These are phyloP conservation scores for Yamadazyma trypodendri DNA, from an alignment of 1,139 yeast genomes.

Conservation along the genomic window DNA sequence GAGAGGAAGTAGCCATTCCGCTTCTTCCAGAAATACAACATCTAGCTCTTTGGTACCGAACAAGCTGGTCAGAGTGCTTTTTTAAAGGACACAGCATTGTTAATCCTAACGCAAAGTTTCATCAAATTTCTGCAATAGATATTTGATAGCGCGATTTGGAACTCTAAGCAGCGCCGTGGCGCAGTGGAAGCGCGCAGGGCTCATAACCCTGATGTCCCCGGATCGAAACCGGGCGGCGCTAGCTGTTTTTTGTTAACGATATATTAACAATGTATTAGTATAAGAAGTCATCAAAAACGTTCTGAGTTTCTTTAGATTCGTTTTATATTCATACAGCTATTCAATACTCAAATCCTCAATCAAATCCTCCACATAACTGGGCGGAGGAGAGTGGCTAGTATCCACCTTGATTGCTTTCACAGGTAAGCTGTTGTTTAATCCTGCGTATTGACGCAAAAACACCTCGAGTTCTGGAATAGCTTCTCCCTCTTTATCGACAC, in stretches of 20 bases:
- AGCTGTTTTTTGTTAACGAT: constrained; percentile 38
- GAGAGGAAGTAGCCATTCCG: too few relatives aligned
- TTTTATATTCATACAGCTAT: too few relatives aligned
- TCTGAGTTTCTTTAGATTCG: too few relatives aligned
- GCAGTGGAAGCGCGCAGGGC: constrained; percentile 99
- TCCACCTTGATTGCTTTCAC: constrained; percentile 7
- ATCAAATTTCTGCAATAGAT: too few relatives aligned
- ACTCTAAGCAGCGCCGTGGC: constrained; percentile 69
- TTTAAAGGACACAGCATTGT: too few relatives aligned
- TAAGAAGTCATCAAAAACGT: too few relatives aligned
- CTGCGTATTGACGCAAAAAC: constrained; percentile 7
- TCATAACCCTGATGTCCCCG: constrained; percentile 99
- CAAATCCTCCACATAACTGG: constrained; percentile 2
- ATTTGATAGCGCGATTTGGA: too few relatives aligned
- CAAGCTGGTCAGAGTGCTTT: too few relatives aligned
- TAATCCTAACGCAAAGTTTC: too few relatives aligned
- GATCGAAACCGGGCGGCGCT: constrained; percentile 99
- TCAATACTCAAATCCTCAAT: constrained; percentile 2
- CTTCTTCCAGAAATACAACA: too few relatives aligned
- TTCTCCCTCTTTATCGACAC: background rate
- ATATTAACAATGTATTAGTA: too few relatives aligned
- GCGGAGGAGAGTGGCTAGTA: constrained; percentile 2
- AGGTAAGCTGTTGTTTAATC: constrained; percentile 7
- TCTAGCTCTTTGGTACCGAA: too few relatives aligned
- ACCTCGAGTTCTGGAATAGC: constrained; percentile 7